Evolutionary conservation across 1,284 basidiomycete genomes (phyloP).

Genomic region (Meira miltonrushii): DNA sequence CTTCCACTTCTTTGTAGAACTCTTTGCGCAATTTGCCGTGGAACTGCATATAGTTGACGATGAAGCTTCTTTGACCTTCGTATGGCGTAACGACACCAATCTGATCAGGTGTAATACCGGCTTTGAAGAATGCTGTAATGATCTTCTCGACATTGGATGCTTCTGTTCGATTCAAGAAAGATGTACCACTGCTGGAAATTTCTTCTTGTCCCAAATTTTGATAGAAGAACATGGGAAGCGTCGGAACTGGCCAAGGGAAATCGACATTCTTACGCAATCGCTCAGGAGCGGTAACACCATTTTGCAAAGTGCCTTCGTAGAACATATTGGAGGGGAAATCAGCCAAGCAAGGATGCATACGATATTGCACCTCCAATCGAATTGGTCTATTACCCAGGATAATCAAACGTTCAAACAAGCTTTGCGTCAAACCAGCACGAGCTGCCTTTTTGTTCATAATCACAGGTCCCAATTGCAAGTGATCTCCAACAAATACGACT

Average conservation of each 20-base stretch:
- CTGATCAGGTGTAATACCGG: slow-evolving; percentile 86
- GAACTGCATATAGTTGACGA: slow-evolving; percentile 99
- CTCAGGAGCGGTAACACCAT: slow-evolving; percentile 97
- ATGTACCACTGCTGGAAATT: slow-evolving; percentile 95
- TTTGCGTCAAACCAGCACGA: slow-evolving; percentile 90
- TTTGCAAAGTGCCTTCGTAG: slow-evolving; percentile 97
- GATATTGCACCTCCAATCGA: slow-evolving; percentile 97
- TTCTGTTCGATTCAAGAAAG: slow-evolving; percentile 97
- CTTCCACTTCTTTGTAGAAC: slow-evolving; percentile 97
- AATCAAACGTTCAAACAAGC: slow-evolving; percentile 93
- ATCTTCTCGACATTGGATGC: slow-evolving; percentile 99
- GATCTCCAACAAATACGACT: slow-evolving; percentile 91
- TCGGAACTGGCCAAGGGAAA: slow-evolving; percentile 97
- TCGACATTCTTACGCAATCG: slow-evolving; percentile 93
- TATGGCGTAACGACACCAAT: slow-evolving; percentile 99
- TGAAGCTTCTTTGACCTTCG: slow-evolving; percentile 96
- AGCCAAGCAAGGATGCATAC: slow-evolving; percentile 98
- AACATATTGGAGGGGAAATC: slow-evolving; percentile 99
- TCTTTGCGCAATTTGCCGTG: slow-evolving; percentile 98
- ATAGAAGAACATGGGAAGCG: slow-evolving; percentile 99
- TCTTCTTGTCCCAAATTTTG: slow-evolving; percentile 98
- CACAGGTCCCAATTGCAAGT: slow-evolving; percentile 93
- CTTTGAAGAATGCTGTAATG: slow-evolving; percentile 98
- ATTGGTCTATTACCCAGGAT: slow-evolving; percentile 92
- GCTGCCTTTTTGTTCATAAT: slow-evolving; percentile 99